Percentiles rank a stretch among this genome's conserved stretches.
Evolutionary conservation across 805 yeast genomes (phyloP).

Genomic region (Cephaloascus fragrans): DNA sequence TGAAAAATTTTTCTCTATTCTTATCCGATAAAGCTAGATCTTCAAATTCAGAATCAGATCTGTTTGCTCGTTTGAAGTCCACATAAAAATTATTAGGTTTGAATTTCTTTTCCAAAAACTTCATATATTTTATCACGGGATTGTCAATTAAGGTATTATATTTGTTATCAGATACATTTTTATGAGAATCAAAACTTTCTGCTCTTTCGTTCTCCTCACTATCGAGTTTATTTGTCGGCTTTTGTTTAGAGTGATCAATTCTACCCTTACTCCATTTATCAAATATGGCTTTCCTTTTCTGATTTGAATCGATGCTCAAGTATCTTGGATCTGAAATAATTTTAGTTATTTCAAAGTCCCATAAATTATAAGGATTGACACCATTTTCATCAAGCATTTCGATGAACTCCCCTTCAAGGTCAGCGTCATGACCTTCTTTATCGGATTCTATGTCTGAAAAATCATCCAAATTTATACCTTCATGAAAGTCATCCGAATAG

Average conservation of each 20-base stretch:
- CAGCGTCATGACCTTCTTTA: slow-evolving; percentile 4
- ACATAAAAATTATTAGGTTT: slow-evolving; percentile 16
- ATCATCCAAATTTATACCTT: slow-evolving; percentile 10
- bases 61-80: slow-evolving; percentile 26
- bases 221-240: not conserved
- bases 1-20: slow-evolving; percentile 25
- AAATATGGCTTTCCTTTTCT: slow-evolving; percentile 26
- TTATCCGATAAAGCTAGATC: slow-evolving; percentile 16
- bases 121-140: slow-evolving; percentile 13
- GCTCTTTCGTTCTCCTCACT: not conserved
- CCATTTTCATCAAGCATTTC: slow-evolving; percentile 19
- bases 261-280: slow-evolving; percentile 33
- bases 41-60: slow-evolving; percentile 13
- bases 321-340: slow-evolving; percentile 33
- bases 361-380: slow-evolving; percentile 34
- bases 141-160: slow-evolving; percentile 1
- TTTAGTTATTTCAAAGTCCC: slow-evolving; percentile 34
- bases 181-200: slow-evolving; percentile 1
- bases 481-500: slow-evolving; percentile 9
- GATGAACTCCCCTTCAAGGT: slow-evolving; percentile 13
- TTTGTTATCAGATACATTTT: not conserved
- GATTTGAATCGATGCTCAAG: slow-evolving; percentile 18
- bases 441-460: slow-evolving; percentile 7
- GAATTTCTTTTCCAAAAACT: slow-evolving; percentile 13
- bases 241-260: not conserved